Evolutionary conservation across 176 grass and related monocot genomes (phyloP), one percentile per base, ranked within the genome.

Genomic region (Aegilops sharonensis): DNA sequence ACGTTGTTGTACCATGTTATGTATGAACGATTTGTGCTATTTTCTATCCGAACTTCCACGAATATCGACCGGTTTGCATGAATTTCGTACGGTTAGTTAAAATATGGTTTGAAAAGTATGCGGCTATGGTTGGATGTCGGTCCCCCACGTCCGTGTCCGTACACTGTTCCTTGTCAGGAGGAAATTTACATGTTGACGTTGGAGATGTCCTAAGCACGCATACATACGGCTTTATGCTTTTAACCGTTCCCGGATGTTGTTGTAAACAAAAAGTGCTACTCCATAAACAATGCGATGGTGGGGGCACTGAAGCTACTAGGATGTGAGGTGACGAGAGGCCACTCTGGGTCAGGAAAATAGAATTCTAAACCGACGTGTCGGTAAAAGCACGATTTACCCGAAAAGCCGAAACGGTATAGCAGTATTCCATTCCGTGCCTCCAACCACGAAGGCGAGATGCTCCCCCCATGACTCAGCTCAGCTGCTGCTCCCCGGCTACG

Each of bases 341-440:
- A 79, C 77, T 63, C 7, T n/a, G 52, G 1, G 7, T 27, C n/a
- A 13, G 54, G 50, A 0, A 72, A 36, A 43, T 84, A 72, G 20
- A 79, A 72, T 88, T 88, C 52, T 88, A 64, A 52, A 88, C 31
- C 27, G 78, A 90, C 88, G 88, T 86, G 83, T 86, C 83, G 83
- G 88, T 39, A 63, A 86, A 85, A 82, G 78, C 62, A 70, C 29
- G 21, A 72, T 45, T 79, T 14, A 11, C 32, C 43, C 10, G 21
- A 81, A 85, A 85, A 81, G 63, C 3, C 21, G 1, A 48, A 11
- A 11, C 11, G 13, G 18, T 83, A 77, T 73, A 20, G 9, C 27
- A 64, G 13, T 88, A 30, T 15, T 39, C 37, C 20, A 9, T 9
- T 4, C 57, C 21, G 57, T 61, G 57, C 21, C 21, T 65, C 62